Conservation (phyloP, 495 filamentous ascomycete genomes). For the Choiromyces venosus region DNA sequence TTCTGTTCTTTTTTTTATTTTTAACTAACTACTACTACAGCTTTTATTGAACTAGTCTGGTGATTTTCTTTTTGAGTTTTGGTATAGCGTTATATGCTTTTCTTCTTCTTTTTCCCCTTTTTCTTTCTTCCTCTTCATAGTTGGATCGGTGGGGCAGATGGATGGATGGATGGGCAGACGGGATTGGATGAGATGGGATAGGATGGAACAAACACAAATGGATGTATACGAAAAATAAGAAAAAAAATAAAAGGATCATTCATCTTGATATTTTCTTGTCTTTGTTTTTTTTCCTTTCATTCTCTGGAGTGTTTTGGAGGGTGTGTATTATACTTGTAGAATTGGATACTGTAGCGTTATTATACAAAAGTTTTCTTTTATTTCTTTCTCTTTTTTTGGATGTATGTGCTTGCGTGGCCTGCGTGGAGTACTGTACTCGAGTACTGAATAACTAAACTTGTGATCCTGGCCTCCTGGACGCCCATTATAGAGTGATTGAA, state of each 20-base stretch:
- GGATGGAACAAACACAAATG: background rate
- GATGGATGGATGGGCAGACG: no score
- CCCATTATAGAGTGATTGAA: no score
- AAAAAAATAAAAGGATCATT: background rate
- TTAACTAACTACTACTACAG: slow-evolving; percentile 12
- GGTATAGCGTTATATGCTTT: slow-evolving; percentile 3
- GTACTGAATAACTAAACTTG: no score
- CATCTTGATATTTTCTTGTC: background rate
- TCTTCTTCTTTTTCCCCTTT: slow-evolving; percentile 8
- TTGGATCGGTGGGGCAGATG: slow-evolving; percentile 4
- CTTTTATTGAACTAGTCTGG: no score
- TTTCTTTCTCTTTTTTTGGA: no score
- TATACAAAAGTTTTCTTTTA: no score
- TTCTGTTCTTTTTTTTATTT: slow-evolving; percentile 5
- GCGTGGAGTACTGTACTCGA: no score
- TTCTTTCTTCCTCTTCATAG: slow-evolving; percentile 8
- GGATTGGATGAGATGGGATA: slow-evolving; percentile 7
- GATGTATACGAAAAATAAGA: background rate
- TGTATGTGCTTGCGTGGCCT: no score
- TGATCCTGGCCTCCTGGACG: no score
- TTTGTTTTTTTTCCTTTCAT: background rate
- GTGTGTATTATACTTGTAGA: background rate
- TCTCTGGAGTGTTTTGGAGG: background rate
- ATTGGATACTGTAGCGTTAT: no score
- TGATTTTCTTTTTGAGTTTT: slow-evolving; percentile 30